Evolutionary conservation across 1,284 basidiomycete genomes (phyloP).

Genomic region (Ganoderma multipileum): DNA sequence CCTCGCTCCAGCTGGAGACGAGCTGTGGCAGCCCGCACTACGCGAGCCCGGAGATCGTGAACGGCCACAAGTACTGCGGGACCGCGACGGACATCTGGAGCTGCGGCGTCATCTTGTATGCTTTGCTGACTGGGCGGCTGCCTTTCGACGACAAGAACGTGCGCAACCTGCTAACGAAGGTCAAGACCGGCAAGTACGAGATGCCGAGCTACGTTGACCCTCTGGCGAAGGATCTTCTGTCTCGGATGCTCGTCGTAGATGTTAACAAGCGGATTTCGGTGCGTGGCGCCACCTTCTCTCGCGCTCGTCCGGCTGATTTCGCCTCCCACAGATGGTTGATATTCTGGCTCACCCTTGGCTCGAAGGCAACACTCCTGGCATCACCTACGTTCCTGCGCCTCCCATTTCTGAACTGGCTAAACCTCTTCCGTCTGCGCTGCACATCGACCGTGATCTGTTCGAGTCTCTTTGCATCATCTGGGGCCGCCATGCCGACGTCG

Average conservation of each 20-base stretch:
- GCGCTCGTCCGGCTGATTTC: slow-evolving; percentile 17
- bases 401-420: slow-evolving; percentile 71
- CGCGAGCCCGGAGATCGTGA: slow-evolving; percentile 97
- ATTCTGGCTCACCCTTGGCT: slow-evolving; percentile 92
- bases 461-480: slow-evolving; percentile 90
- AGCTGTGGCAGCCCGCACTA: slow-evolving; percentile 99
- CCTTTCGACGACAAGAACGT: slow-evolving; percentile 93
- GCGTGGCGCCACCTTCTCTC: slow-evolving; percentile 5
- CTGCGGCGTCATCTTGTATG: slow-evolving; percentile 90
- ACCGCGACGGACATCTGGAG: slow-evolving; percentile 96
- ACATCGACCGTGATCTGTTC: slow-evolving; percentile 89
- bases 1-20: slow-evolving; percentile 88
- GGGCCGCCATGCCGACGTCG: slow-evolving; percentile 69
- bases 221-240: slow-evolving; percentile 77
- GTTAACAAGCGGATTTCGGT: slow-evolving; percentile 75
- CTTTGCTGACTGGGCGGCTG: slow-evolving; percentile 85
- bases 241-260: slow-evolving; percentile 92
- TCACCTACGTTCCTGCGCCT: slow-evolving; percentile 65
- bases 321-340: slow-evolving; percentile 74
- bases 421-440: slow-evolving; percentile 70
- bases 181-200: slow-evolving; percentile 87
- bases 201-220: slow-evolving; percentile 81
- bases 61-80: slow-evolving; percentile 93
- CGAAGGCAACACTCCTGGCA: slow-evolving; percentile 52
- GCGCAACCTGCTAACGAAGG: slow-evolving; percentile 85